Evolutionary conservation across 1,284 basidiomycete genomes (phyloP), one percentile per base, ranked within the genome.

Genomic region (Inonotus hispidus): DNA sequence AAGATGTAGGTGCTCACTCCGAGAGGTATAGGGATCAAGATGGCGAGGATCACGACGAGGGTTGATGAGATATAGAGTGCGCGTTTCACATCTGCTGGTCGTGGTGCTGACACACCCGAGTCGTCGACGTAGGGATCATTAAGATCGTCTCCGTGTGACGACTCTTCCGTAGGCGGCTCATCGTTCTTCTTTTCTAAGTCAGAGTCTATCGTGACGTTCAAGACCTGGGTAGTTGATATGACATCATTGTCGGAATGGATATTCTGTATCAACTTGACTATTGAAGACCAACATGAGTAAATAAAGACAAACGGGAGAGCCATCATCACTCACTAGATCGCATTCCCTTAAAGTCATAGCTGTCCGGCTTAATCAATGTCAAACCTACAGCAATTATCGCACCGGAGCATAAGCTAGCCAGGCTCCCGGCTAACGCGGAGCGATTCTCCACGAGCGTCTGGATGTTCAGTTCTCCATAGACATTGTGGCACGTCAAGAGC

Each of bases 1-100:
- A 81, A 82, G 3, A 82, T 69, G 63, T 82, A 83, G 60, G 75
- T 74, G 37, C 76, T 76, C 69, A 80, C 80, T 68, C 80, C 81
- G 76, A 82, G 77, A 4, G 81, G 80, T 5, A 82, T 65, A 0
- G 81, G 81, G 0, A 41, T 52, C 53, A 64, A 53, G 19, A 63
- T 45, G 14, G 43, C 75, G 21, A 80, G 67, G 61, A 80, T 69
- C 7, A 77, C 68, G 6, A 80, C 75, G 41, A 75, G 72, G 3
- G 68, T 52, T 5, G 77, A 75, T 21, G 79, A 81, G 54, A 75
- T 77, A 68, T 73, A 70, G 11, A 74, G 68, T 3, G 79, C 78
- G 52, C 72, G 71, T 64, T 70, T 75, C 67, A 77, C 80, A 2
- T 74, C 72, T 3, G 57, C 65, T 63, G 73, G 6, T 16, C 71